Percentiles rank a stretch among this genome's conserved stretches.
Conservation (phyloP, 2,329 filamentous ascomycete genomes). For the Coniochaeta prunicola region DNA sequence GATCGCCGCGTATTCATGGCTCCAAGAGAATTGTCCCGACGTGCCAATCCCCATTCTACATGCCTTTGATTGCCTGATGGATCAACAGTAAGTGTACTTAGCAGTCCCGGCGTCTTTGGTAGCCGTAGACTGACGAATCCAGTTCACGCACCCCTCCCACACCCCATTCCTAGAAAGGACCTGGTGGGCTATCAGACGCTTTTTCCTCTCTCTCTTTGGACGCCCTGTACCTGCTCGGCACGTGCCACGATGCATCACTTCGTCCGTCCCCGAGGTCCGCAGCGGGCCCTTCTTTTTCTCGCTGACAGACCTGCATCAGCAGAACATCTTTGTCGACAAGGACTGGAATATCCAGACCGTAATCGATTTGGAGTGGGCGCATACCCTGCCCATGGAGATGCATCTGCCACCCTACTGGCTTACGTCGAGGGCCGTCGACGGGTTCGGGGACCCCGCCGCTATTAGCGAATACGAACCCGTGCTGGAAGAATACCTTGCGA, state of each 20-base stretch:
- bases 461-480: not conserved
- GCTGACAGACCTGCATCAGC: conserved; percentile 30
- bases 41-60: conserved; percentile 19
- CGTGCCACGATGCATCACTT: conserved; percentile 16
- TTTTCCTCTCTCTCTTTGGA: no score
- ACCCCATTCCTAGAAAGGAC: no score
- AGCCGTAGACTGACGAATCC: no score
- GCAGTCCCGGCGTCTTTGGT: no score
- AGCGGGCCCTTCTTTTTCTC: conserved; percentile 24
- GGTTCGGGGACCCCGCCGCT: not conserved
- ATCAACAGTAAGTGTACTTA: conserved; percentile 1
- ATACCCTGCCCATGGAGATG: conserved; percentile 20
- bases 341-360: conserved; percentile 21
- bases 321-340: conserved; percentile 29
- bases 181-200: no score
- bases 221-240: no score
- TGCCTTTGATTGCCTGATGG: conserved; percentile 18
- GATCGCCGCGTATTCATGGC: conserved; percentile 23
- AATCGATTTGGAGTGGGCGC: conserved; percentile 27
- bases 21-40: conserved; percentile 20
- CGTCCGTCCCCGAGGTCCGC: conserved; percentile 11
- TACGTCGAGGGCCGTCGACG: conserved; percentile 10
- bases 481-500: conserved; percentile 5
- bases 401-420: conserved; percentile 22
- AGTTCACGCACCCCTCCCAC: no score